phyloP scores from a whole-genome alignment of 148 eudicot species.

The Fagopyrum esculentum region DNA sequence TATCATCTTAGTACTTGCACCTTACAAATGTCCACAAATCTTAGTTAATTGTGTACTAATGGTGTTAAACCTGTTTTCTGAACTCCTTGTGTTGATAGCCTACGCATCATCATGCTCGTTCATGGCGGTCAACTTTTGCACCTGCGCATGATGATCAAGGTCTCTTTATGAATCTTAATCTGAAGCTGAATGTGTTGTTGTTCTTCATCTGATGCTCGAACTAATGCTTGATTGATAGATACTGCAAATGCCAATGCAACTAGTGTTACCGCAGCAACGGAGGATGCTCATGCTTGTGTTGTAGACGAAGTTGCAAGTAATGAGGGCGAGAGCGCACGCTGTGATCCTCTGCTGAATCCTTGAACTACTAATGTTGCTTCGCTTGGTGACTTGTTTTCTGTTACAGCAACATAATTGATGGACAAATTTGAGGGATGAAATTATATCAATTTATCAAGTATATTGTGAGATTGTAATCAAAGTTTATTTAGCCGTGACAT shows the following conservation, averaged over 20 bases:
- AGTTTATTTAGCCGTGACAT: no score
- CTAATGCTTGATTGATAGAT: neutral
- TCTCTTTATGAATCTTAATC: neutral
- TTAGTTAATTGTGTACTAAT: neutral
- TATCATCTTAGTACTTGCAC: neutral
- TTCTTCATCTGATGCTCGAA: neutral
- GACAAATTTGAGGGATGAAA: neutral
- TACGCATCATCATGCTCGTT: conserved; percentile 5
- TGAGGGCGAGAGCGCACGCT: conserved; percentile 3
- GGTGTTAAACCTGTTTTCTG: neutral
- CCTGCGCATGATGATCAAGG: conserved; percentile 10
- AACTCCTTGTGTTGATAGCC: conserved; percentile 6
- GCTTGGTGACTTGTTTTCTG: neutral
- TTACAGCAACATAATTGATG: neutral
- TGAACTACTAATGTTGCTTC: conserved; percentile 1
- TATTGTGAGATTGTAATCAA: no score
- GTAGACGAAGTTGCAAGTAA: neutral
- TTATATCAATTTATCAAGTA: no score
- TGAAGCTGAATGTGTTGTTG: neutral
- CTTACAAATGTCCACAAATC: neutral
- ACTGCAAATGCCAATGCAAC: neutral
- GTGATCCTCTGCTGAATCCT: neutral
- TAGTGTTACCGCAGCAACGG: neutral
- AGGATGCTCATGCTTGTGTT: neutral
- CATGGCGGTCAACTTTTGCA: conserved; percentile 8